Base-by-base conservation (phyloP, 306 rosid species). In the Vigna nakashimae region DNA sequence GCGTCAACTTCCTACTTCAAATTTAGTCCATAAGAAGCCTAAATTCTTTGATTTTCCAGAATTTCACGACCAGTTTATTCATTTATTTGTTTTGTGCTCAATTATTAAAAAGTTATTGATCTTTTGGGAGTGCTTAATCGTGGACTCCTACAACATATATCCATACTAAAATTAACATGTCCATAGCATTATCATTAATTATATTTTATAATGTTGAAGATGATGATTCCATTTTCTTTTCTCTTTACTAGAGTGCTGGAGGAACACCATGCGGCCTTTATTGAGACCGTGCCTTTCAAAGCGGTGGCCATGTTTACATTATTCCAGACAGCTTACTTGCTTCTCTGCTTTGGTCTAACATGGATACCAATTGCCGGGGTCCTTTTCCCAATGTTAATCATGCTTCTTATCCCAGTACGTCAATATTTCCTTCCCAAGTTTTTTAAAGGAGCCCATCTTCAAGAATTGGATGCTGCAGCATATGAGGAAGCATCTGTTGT, bases 311-410 rank as follows among this genome's bases (percentile, higher is more conserved):
- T 75, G 26, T 92, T 90, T 89, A 92, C 97, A 82, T 8, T 88
- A 70, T 92, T 92, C 83, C 97, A 92, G 86, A 81, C 89, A 58
- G 78, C 76, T 14, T 92, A 92, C 80, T 83, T 92, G 89, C 87
- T 92, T 72, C 38, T 90, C 32, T 92, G 97, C 84, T 92, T 92
- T 63, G 95, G 97, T 53, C 6, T 92, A 80, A 92, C 97, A 40
- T 92, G 94, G 97, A 90, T 92, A 77, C 97, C 97, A 51, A 82
- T 92, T 73, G 97, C 97, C 9, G 97, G 97, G 63, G 91, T 90
- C 78, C 97, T 90, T 70, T 92, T 92, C 84, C 97, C 97, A 0
- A 63, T 88, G 89, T 78, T 92, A 80, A 92, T 92, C 89, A 92
- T 92, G 97, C 95, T 92, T 79, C 95, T 92, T 28, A 91, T 92